Conservation (phyloP, 208 protist species). For the Tritrichomonas foetus region DNA sequence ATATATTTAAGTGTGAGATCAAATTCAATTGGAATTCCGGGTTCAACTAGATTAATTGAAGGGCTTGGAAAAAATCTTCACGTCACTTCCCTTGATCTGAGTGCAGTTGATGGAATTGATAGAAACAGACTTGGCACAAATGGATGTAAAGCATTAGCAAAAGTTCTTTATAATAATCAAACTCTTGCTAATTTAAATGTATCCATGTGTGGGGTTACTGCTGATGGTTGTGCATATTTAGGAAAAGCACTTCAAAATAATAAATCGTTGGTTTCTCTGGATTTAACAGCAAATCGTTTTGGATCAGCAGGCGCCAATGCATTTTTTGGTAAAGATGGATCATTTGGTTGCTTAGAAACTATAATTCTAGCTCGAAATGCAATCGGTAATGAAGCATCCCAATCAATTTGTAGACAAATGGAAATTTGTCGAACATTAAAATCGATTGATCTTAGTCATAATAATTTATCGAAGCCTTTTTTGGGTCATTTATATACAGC, state of each 20-base stretch:
- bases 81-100: background rate
- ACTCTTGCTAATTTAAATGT: background rate
- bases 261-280: background rate
- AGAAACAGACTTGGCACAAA: background rate
- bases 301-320: background rate
- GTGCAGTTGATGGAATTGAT: background rate
- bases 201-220: background rate
- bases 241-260: background rate
- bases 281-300: background rate
- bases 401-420: background rate
- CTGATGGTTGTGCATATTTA: background rate
- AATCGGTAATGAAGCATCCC: background rate
- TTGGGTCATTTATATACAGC: background rate
- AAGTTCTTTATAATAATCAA: background rate
- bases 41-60: background rate
- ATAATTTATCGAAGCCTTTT: background rate
- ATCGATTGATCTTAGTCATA: background rate
- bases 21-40: background rate
- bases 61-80: constrained; percentile 2
- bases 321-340: background rate
- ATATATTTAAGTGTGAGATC: background rate
- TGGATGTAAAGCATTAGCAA: background rate
- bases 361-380: background rate
- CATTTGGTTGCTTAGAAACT: background rate
- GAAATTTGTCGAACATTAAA: background rate